Evolutionary conservation across 345 rosid species (phyloP), one percentile per base, ranked within the genome.

Genomic region (Stellera chamaejasme): DNA sequence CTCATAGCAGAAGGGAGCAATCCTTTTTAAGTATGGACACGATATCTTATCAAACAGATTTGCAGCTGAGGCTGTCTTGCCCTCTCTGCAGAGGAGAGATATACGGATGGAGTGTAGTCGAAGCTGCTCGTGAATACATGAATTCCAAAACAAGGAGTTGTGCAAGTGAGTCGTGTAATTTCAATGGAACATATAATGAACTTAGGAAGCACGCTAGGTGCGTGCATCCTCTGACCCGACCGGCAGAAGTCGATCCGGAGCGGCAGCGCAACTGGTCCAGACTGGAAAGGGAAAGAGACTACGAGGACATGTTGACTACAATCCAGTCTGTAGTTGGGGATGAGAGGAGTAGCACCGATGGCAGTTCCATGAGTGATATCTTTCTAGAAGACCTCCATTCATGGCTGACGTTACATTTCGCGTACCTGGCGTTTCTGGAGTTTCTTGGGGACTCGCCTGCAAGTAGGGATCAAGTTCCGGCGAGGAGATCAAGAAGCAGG

Each of bases 41-140:
- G 32, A 45, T 54, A 8, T 56, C 46, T 68, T 32, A 4, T 32
- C 65, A 67, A 43, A 48, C 50, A 47, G 61, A 43, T 46, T 66
- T 27, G 6, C 67, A 54, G 45, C 58, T 45, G 10, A 68, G 68
- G 16, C 71, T 82, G 2, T 10, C 19, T 15, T 85, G 93, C 55
- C 93, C 88, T 0, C 76, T 78, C 12, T 85, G 88, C 55, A 69
- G 93, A 54, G 93, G 93, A 59, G 70, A 67, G 52, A 59, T 82
- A 16, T 52, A 39, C 6, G 86, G 81, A 13, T 82, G 82, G 54
- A 48, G 69, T 55, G 79, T 75, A 43, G 67, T 68, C 0, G 76
- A 75, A 2, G 55, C 70, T 14, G 85, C 85, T 2, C 66, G 86
- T 28, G 47, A 63, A 54, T 80, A 65, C 55, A 78, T 85, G 91